These are phyloP conservation scores for Beauveria sp. DNA, from an alignment of 2,329 filamentous ascomycete genomes.

Conservation along the genomic window DNA sequence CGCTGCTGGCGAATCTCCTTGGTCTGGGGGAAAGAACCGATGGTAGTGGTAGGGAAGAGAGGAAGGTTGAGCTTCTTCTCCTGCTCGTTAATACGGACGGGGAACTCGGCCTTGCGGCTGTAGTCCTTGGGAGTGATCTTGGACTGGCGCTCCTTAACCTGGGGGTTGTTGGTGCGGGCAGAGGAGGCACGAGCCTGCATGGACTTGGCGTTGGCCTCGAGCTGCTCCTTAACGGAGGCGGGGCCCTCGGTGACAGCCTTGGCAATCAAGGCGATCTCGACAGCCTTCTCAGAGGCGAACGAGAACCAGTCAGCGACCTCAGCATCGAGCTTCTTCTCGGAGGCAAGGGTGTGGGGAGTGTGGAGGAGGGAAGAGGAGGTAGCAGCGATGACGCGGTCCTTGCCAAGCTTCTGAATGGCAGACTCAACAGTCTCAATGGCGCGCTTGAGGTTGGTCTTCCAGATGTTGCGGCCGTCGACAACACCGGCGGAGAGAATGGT, in stretches of 20 bases:
- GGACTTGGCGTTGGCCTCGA: slow-evolving; percentile 96
- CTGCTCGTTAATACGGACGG: slow-evolving; percentile 76
- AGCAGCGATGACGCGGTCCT: slow-evolving; percentile 93
- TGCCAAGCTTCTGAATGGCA: slow-evolving; percentile 89
- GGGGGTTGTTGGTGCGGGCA: slow-evolving; percentile 90
- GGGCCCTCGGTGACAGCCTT: slow-evolving; percentile 95
- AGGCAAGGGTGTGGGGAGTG: slow-evolving; percentile 94
- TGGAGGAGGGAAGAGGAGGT: slow-evolving; percentile 97
- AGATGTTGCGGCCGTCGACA: slow-evolving; percentile 98
- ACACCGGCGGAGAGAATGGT: slow-evolving; percentile 92
- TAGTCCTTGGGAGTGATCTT: slow-evolving; percentile 79
- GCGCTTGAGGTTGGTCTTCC: slow-evolving; percentile 98
- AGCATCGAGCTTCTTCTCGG: slow-evolving; percentile 94
- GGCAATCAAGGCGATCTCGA: slow-evolving; percentile 85
- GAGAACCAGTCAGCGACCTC: slow-evolving; percentile 98
- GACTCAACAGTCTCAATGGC: slow-evolving; percentile 87
- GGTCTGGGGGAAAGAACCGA: slow-evolving; percentile 98
- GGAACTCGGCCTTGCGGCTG: slow-evolving; percentile 88
- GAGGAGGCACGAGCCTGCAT: slow-evolving; percentile 86
- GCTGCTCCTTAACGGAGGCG: slow-evolving; percentile 74
- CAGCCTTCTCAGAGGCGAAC: slow-evolving; percentile 90
- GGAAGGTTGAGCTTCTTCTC: slow-evolving; percentile 89
- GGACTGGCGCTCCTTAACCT: slow-evolving; percentile 93
- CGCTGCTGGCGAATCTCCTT: slow-evolving; percentile 95
- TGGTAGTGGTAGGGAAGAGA: slow-evolving; percentile 97